These are phyloP conservation scores for Talaromyces liani DNA, from an alignment of 495 filamentous ascomycete species.

Conservation along the genomic window DNA sequence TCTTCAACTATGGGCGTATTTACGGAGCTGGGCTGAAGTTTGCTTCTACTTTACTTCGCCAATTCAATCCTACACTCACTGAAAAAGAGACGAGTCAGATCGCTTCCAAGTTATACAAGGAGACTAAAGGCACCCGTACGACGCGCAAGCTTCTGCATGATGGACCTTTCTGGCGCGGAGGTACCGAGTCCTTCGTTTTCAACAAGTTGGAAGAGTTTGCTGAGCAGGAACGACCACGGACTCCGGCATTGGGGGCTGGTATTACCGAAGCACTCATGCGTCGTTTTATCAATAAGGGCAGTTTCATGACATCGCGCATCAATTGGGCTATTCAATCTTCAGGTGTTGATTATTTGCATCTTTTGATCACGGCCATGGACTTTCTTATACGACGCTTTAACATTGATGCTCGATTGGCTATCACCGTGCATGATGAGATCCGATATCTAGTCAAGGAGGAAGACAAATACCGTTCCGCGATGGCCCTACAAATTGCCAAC, in stretches of 20 bases:
- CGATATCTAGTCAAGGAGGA: slow-evolving; percentile 81
- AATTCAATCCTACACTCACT: slow-evolving; percentile 80
- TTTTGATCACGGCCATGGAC: slow-evolving; percentile 91
- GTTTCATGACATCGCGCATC: slow-evolving; percentile 91
- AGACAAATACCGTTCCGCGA: slow-evolving; percentile 79
- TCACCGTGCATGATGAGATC: slow-evolving; percentile 98
- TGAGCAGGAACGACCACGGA: slow-evolving; percentile 83
- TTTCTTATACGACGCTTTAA: slow-evolving; percentile 84
- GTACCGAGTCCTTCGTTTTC: slow-evolving; percentile 96
- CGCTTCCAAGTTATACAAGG: slow-evolving; percentile 73
- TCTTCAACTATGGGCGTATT: slow-evolving; percentile 98
- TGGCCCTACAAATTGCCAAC: slow-evolving; percentile 91
- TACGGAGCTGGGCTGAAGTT: slow-evolving; percentile 95
- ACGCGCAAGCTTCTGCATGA: slow-evolving; percentile 61
- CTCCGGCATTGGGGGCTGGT: slow-evolving; percentile 88
- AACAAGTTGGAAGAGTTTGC: slow-evolving; percentile 97
- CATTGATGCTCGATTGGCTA: slow-evolving; percentile 72
- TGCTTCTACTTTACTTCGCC: slow-evolving; percentile 77
- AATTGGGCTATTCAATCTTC: slow-evolving; percentile 99
- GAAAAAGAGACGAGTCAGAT: slow-evolving; percentile 69
- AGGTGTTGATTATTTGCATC: slow-evolving; percentile 94
- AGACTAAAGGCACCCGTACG: slow-evolving; percentile 81
- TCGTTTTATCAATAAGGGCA: slow-evolving; percentile 78
- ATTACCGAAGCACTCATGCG: slow-evolving; percentile 93
- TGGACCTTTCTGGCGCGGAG: slow-evolving; percentile 86